Conservation (phyloP, 202 grass and related monocot genomes). For the Elaeis oleifera region DNA sequence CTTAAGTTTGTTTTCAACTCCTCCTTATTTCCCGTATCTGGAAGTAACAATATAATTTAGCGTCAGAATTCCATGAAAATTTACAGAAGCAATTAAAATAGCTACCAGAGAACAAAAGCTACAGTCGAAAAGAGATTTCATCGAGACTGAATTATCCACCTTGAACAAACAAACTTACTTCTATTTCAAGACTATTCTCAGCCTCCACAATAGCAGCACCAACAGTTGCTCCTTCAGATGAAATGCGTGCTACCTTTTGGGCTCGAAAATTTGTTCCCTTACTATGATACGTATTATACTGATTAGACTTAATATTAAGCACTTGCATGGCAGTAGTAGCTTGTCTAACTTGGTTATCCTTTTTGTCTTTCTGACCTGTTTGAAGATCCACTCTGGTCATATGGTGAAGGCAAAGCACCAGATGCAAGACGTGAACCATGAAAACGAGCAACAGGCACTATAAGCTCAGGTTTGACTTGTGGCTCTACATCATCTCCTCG, state of each 20-base stretch:
- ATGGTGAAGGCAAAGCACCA: conserved; percentile 59
- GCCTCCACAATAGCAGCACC: conserved; percentile 77
- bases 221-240: conserved; percentile 51
- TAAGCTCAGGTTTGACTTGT: conserved; percentile 49
- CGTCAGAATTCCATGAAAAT: conserved; percentile 8
- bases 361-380: neutral
- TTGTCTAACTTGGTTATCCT: conserved; percentile 7
- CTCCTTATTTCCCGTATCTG: conserved; percentile 75
- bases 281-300: conserved; percentile 18
- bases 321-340: neutral
- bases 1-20: conserved; percentile 84
- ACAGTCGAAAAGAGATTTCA: conserved; percentile 1
- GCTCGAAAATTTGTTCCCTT: conserved; percentile 28
- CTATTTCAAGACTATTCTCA: conserved; percentile 62
- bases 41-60: conserved; percentile 8
- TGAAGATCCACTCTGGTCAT: conserved; percentile 36
- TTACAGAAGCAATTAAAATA: neutral
- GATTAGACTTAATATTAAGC: conserved; percentile 10
- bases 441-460: conserved; percentile 76
- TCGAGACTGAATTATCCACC: neutral
- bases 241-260: conserved; percentile 44
- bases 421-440: conserved; percentile 89
- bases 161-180: conserved; percentile 34
- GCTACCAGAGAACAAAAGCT: neutral
- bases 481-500: conserved; percentile 86